Evolutionary conservation across 176 grass and related monocot species (phyloP), one percentile per base, ranked within the genome.

Genomic region (Paspalum notatum): DNA sequence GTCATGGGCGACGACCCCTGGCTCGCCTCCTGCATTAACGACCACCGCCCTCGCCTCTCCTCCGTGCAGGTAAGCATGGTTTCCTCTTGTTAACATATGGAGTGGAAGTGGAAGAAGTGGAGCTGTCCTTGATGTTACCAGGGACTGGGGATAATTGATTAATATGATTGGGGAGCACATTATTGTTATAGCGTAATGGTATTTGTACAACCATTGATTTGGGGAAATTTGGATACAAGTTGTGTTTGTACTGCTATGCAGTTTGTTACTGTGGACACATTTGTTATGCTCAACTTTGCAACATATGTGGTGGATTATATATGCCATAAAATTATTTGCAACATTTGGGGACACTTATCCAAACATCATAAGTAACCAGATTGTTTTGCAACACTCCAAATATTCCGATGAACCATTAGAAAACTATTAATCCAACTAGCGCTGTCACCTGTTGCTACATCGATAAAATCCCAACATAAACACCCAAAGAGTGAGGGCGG

Each of bases 1-100:
- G 86, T 93, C 61, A 76, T 84, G 87, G 68, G 37, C 6, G 80
- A 82, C 40, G 88, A 95, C 62, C 80, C 83, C 50, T 79, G 56
- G 39, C 44, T 95, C 61, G 88, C 81, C 6, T 77, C 83, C 74
- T 75, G 72, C 65, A 26, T 91, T 21, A 41, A 41, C 8, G 80
- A 51, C 16, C 66, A 89, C 72, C 68, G 18, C 5, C 79, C 49
- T 20, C 41, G 77, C 63, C 86, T 98, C 66, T 95, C 90, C 40
- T 79, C 86, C 10, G 39, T 84, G 44, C 92, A 95, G 90, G 92
- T 94, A 12, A 62, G 6, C 6, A 53, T 13, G 7, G 71, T 76
- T 26, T 16, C 61, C 75, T 68, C 45, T 59, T 32, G 9, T 15
- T 4, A 51, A 20, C 75, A 58, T n/a, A n/a, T 51, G 24, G 66